phyloP scores from a whole-genome alignment of 805 yeast species.

The Brettanomyces anomalus region DNA sequence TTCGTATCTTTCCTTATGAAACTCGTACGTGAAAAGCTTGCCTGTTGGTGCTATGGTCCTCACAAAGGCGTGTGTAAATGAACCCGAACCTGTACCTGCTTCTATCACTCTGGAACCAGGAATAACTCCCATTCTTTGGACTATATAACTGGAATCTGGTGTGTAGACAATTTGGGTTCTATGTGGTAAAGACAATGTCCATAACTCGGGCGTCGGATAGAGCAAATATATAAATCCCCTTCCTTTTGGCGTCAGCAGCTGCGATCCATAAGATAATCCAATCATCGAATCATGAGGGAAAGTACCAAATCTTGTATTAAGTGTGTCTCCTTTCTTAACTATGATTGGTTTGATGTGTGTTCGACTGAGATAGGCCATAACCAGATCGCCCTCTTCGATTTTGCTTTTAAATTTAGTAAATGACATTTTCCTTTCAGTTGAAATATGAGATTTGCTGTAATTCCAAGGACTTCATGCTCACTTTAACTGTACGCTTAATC shows the following conservation, averaged over 20 bases:
- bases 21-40: conserved; percentile 75
- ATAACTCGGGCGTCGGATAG: conserved; percentile 89
- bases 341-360: conserved; percentile 68
- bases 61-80: conserved; percentile 87
- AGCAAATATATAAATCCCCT: conserved; percentile 80
- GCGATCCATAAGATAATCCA: conserved; percentile 76
- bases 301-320: conserved; percentile 85
- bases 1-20: conserved; percentile 72
- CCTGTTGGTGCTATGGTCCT: conserved; percentile 62
- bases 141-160: conserved; percentile 86
- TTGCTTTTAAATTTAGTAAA: conserved; percentile 42
- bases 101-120: conserved; percentile 79
- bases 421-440: conserved; percentile 12
- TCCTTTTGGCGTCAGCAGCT: conserved; percentile 61
- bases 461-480: no score
- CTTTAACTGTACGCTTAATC: no score
- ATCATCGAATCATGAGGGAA: conserved; percentile 82
- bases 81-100: conserved; percentile 97
- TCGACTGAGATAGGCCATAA: conserved; percentile 77
- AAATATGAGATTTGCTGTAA: neutral
- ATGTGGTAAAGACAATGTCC: conserved; percentile 95
- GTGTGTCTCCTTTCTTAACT: conserved; percentile 46
- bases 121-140: conserved; percentile 67
- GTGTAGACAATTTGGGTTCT: conserved; percentile 97
- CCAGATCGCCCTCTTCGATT: conserved; percentile 84